Conservation (phyloP, 352 stramenopile genomes). For the Phytopythium oedochilum region DNA sequence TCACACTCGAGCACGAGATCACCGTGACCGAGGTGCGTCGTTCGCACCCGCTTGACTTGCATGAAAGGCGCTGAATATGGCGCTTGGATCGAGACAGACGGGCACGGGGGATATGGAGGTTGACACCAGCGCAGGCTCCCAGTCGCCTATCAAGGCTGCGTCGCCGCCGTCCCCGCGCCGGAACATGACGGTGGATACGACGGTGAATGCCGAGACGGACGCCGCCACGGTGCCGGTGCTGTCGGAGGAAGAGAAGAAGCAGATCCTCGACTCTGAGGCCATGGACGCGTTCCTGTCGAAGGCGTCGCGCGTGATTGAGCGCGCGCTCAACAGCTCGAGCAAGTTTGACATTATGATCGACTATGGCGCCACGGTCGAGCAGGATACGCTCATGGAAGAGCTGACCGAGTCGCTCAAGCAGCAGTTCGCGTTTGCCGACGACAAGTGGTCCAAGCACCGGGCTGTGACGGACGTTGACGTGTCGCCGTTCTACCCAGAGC, state of each 20-base stretch:
- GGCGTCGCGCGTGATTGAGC: conserved; percentile 76
- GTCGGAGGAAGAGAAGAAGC: conserved; percentile 56
- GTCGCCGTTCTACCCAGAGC: conserved; percentile 79
- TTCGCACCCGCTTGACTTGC: too few species aligned
- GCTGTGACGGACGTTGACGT: conserved; percentile 81
- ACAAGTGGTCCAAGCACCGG: conserved; percentile 79
- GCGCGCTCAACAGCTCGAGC: conserved; percentile 63
- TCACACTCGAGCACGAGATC: conserved; percentile 78
- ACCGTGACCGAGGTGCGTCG: conserved; percentile 34
- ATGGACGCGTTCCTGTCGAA: conserved; percentile 79
- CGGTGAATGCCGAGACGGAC: conserved; percentile 24
- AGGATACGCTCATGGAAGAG: conserved; percentile 49
- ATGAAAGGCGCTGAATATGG: not conserved
- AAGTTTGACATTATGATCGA: conserved; percentile 87
- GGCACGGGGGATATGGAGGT: conserved; percentile 34
- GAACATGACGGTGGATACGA: conserved; percentile 45
- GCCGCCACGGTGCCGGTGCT: conserved; percentile 22
- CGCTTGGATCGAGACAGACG: conserved; percentile 6
- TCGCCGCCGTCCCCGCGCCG: conserved; percentile 36
- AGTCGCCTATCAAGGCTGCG: conserved; percentile 26
- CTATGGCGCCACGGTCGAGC: conserved; percentile 70
- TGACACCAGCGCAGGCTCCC: conserved; percentile 14
- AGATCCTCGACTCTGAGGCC: conserved; percentile 62
- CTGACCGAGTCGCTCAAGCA: conserved; percentile 65
- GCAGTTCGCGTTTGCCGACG: conserved; percentile 63